Base-by-base conservation (phyloP, 192 early-diverging fungal species). In the Backusella sp. region DNA sequence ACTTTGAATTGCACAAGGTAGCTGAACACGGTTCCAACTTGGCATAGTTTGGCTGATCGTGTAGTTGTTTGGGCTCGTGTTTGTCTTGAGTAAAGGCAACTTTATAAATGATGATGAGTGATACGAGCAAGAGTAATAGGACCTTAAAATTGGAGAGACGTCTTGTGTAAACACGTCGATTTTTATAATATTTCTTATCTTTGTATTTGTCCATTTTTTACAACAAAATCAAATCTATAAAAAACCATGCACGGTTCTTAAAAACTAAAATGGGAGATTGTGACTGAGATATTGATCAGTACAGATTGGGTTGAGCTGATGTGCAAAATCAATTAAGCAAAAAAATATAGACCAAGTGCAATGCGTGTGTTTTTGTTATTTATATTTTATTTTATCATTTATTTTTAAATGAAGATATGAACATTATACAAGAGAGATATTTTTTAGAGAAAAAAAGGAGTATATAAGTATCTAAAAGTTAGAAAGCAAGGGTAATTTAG, bases 1-100 rank as follows among this genome's bases (percentile, higher is more conserved):
- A 53, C 17, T 49, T 72, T 26, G 78, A 74, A 30, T 80, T 80
- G 39, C 78, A 80, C 36, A 80, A 12, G 9, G 17, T 34, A 1
- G 67, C 78, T 15, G 70, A 44, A 37, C 78, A 80, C 9, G 42
- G 19, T 6, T 26, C 46, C 8, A 56, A n/a, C n/a, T 2, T 46
- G 28, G 6, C 35, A 70, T 77, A 77, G 11, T 12, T 41, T 28
- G 76, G 76, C 14, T 77, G 76, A 34, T 77, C 76, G 9, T 32
- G 37, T 34, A 77, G 56, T 42, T 39, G 56, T 19, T 28, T 46
- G 4, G 23, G n/a, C 17, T 14, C 41, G 23, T 70, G 23, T 19
- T 4, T 67, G 14, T 32, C 41, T 26, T 15, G 41, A 15, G n/a
- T 36, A 30, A n/a, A 28, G 21, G 26, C 53, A 3, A 59, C 21